These are phyloP conservation scores for Larix kaempferi DNA, from an alignment of 75 land plant genomes.

Conservation along the genomic window DNA sequence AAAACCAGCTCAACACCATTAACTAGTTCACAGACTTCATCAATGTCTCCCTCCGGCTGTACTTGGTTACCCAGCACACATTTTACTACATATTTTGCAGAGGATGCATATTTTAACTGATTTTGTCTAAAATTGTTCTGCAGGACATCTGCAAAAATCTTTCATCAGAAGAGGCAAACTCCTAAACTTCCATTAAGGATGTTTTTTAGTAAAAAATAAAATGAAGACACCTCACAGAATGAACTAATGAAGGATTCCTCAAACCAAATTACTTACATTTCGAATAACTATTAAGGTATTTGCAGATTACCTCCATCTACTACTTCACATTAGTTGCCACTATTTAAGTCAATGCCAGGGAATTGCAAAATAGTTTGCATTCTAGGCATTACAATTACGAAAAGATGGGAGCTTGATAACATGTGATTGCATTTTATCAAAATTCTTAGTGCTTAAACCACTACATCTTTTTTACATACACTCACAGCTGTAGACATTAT, in stretches of 20 bases:
- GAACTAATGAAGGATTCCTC: background rate
- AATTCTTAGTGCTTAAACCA: background rate
- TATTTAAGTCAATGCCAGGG: background rate
- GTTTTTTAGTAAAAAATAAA: background rate
- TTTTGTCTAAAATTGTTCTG: background rate
- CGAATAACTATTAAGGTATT: background rate
- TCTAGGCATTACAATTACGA: background rate
- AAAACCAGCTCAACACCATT: constrained; percentile 65
- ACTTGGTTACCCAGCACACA: constrained; percentile 18
- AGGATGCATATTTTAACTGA: background rate
- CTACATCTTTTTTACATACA: background rate
- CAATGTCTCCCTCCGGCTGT: constrained; percentile 29
- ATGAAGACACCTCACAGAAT: background rate
- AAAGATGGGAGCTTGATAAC: background rate
- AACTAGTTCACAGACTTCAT: constrained; percentile 88
- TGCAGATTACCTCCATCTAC: background rate
- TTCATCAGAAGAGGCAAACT: background rate
- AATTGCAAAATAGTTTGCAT: background rate
- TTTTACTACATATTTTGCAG: background rate
- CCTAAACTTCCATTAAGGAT: constrained; percentile 1
- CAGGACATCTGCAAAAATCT: background rate
- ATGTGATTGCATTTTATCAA: background rate
- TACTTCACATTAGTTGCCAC: background rate
- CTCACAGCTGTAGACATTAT: background rate
- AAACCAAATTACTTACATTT: background rate